Percentiles rank a stretch among this genome's conserved stretches.
Conservation (phyloP, 768 basidiomycete genomes). For the Boletellus ananiceps region DNA sequence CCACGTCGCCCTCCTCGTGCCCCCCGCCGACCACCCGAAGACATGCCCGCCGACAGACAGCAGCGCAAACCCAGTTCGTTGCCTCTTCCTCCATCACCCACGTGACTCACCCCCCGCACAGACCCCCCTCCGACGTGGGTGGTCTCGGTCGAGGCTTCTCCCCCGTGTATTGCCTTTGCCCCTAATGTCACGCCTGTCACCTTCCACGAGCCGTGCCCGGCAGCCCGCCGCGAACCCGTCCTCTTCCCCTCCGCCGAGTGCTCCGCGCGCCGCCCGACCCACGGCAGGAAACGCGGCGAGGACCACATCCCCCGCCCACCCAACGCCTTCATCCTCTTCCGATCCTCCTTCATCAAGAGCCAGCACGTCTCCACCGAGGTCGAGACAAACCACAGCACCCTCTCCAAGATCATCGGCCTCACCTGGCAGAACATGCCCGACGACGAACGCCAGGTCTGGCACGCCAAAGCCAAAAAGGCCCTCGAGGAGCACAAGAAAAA, state of each 20-base stretch:
- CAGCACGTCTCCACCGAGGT: slow-evolving; percentile 73
- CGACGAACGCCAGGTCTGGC: slow-evolving; percentile 75
- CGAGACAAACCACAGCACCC: slow-evolving; percentile 78
- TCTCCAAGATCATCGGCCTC: slow-evolving; percentile 81
- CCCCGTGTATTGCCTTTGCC: slow-evolving; percentile 48
- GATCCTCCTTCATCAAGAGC: slow-evolving; percentile 75
- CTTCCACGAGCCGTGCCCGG: slow-evolving; percentile 45
- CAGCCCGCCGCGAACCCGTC: slow-evolving; percentile 39
- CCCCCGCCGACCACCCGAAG: slow-evolving; percentile 12
- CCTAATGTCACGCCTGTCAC: slow-evolving; percentile 55
- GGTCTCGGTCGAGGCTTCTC: slow-evolving; percentile 36
- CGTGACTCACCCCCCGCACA: no score
- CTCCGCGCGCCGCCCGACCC: slow-evolving; percentile 43
- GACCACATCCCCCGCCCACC: slow-evolving; percentile 81
- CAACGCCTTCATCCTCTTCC: slow-evolving; percentile 85
- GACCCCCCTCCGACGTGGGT: slow-evolving; percentile 39
- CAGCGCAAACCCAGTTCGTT: slow-evolving; percentile 1
- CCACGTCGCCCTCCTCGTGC: slow-evolving; percentile 21
- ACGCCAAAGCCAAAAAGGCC: slow-evolving; percentile 66
- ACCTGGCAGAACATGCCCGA: slow-evolving; percentile 78
- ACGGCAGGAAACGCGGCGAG: slow-evolving; percentile 66
- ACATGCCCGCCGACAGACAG: no score
- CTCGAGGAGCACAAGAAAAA: slow-evolving; percentile 66
- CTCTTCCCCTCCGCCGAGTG: slow-evolving; percentile 52
- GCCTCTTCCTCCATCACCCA: slow-evolving; percentile 2